phyloP scores from a whole-genome alignment of 1,284 basidiomycete species.

The Cryptococcus deneoformans region DNA sequence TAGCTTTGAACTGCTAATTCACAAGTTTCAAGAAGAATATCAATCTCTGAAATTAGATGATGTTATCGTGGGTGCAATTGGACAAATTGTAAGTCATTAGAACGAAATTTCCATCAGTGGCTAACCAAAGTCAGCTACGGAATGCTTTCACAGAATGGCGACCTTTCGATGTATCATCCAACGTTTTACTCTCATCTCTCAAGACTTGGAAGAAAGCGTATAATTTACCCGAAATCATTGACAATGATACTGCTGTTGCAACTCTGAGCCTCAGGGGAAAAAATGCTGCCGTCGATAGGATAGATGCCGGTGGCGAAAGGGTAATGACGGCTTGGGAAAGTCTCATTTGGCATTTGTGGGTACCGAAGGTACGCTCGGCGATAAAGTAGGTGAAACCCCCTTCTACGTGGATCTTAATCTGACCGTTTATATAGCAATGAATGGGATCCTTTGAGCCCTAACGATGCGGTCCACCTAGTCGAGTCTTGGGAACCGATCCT shows the following conservation, averaged over 20 bases:
- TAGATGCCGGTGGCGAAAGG: conserved; percentile 14
- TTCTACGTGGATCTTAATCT: neutral
- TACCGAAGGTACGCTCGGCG: conserved; percentile 85
- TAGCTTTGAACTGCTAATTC: conserved; percentile 66
- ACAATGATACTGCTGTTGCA: conserved; percentile 1
- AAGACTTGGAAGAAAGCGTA: conserved; percentile 47
- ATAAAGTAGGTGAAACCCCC: conserved; percentile 60
- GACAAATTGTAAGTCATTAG: conserved; percentile 60
- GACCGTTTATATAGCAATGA: conserved; percentile 60
- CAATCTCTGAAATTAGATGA: conserved; percentile 79
- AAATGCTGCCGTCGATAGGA: neutral
- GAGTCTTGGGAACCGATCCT: conserved; percentile 85
- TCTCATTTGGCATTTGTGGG: conserved; percentile 90
- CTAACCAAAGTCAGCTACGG: conserved; percentile 15
- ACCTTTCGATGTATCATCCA: conserved; percentile 39
- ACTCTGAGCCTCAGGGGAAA: too few species aligned
- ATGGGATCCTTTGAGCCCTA: conserved; percentile 74
- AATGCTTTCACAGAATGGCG: conserved; percentile 35
- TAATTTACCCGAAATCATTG: conserved; percentile 20
- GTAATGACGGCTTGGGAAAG: conserved; percentile 94
- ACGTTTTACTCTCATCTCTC: conserved; percentile 36
- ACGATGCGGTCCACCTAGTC: conserved; percentile 74
- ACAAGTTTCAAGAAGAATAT: conserved; percentile 73
- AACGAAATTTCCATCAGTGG: neutral
- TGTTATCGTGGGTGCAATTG: conserved; percentile 84